These are phyloP conservation scores for Paraleonurus japonicus DNA, from an alignment of 257 asterid genomes.

Conservation along the genomic window DNA sequence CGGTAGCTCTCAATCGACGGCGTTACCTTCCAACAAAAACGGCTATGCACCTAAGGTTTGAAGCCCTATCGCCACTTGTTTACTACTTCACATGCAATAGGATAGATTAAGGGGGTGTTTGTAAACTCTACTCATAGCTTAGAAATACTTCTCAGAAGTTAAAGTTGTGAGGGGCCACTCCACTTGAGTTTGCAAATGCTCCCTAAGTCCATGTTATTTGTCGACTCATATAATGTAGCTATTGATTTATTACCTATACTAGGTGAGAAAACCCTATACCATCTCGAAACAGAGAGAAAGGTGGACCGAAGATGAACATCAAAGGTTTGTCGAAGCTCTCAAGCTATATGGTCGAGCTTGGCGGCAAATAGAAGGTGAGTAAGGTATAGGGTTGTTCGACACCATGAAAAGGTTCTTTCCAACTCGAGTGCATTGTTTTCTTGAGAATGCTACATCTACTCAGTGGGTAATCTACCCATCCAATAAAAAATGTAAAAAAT, in stretches of 20 bases:
- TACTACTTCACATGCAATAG: constrained; percentile 10
- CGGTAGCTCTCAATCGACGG: constrained; percentile 31
- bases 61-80: neutral
- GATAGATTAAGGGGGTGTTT: neutral
- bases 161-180: too few relatives aligned
- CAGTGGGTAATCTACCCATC: too few relatives aligned
- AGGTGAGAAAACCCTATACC: constrained; percentile 88
- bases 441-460: neutral
- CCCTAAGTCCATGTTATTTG: constrained; percentile 4
- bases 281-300: constrained; percentile 79
- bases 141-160: too few relatives aligned
- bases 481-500: too few relatives aligned
- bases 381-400: constrained; percentile 29
- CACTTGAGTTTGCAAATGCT: too few relatives aligned
- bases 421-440: neutral
- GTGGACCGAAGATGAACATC: constrained; percentile 90
- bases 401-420: constrained; percentile 17
- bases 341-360: constrained; percentile 86
- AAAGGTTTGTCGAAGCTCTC: constrained; percentile 75
- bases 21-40: constrained; percentile 28
- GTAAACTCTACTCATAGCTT: too few relatives aligned
- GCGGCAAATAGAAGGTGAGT: constrained; percentile 87
- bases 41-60: constrained; percentile 61
- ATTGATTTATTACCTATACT: constrained; percentile 22
- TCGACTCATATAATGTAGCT: constrained; percentile 30